These are phyloP conservation scores for Neonectria neomacrospora DNA, from an alignment of 2,329 filamentous ascomycete species.

Conservation along the genomic window DNA sequence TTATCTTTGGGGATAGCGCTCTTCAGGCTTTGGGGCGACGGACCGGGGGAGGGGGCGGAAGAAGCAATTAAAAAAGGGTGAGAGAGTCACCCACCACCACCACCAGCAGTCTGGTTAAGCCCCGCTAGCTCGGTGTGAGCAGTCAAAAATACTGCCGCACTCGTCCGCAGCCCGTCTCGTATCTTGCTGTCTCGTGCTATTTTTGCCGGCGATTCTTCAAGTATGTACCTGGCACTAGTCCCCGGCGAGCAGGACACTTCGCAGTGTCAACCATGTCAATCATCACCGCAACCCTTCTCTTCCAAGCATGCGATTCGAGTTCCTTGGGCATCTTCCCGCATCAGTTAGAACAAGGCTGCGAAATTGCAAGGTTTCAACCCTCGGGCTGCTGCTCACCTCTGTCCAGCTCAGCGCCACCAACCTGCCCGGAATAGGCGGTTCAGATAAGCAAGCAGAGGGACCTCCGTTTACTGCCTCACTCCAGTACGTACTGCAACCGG, in stretches of 20 bases:
- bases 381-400: slow-evolving; percentile 7
- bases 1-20: slow-evolving; percentile 25
- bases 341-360: background rate
- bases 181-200: background rate
- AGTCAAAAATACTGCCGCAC: background rate
- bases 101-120: slow-evolving; percentile 1
- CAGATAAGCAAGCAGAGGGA: slow-evolving; percentile 8
- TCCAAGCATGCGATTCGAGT: background rate
- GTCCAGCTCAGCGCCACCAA: background rate
- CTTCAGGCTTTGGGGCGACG: slow-evolving; percentile 4
- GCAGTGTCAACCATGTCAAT: background rate
- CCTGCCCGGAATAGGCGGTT: slow-evolving; percentile 3
- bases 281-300: background rate
- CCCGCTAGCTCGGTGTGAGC: background rate
- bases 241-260: slow-evolving; percentile 11
- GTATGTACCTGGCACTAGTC: slow-evolving; percentile 31
- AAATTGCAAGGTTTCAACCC: slow-evolving; percentile 25
- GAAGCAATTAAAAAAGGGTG: slow-evolving; percentile 7
- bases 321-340: no score
- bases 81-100: slow-evolving; percentile 5
- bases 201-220: slow-evolving; percentile 9
- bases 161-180: background rate
- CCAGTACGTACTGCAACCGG: background rate
- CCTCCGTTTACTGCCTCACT: background rate
- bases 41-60: background rate